A percentile compares a stretch with the other conserved stretches of the same genome.
Conservation (phyloP, 208 protist species). For the Porcisia hertigi region DNA sequence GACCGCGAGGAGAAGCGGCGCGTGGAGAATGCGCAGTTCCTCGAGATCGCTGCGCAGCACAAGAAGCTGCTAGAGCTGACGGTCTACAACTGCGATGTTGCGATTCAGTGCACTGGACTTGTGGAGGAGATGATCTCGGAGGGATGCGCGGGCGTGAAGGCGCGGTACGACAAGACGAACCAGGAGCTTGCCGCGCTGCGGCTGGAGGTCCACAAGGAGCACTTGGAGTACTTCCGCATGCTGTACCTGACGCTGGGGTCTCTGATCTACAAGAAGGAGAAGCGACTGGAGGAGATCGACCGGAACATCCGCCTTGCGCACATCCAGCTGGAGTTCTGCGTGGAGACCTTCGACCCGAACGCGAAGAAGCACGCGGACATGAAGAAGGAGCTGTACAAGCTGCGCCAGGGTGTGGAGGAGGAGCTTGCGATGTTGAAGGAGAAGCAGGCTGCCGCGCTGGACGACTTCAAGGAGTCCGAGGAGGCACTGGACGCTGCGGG, state of each 20-base stretch:
- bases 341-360: no score
- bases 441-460: no score
- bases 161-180: constrained; percentile 78
- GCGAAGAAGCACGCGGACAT: no score
- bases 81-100: constrained; percentile 83
- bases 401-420: no score
- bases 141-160: constrained; percentile 67
- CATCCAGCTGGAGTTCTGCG: constrained; percentile 76
- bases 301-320: constrained; percentile 74
- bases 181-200: constrained; percentile 67
- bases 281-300: constrained; percentile 76
- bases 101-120: constrained; percentile 60
- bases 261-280: constrained; percentile 83
- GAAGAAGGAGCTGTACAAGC: no score
- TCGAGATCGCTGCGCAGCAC: constrained; percentile 73
- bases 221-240: constrained; percentile 71
- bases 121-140: constrained; percentile 78
- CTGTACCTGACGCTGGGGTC: constrained; percentile 82
- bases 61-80: constrained; percentile 87
- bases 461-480: no score
- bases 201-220: constrained; percentile 83
- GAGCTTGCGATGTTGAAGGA: no score
- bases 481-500: no score
- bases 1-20: constrained; percentile 82
- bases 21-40: constrained; percentile 83